phyloP scores from a whole-genome alignment of 164 flowering plant species.

The Stephania yunnanensis region DNA sequence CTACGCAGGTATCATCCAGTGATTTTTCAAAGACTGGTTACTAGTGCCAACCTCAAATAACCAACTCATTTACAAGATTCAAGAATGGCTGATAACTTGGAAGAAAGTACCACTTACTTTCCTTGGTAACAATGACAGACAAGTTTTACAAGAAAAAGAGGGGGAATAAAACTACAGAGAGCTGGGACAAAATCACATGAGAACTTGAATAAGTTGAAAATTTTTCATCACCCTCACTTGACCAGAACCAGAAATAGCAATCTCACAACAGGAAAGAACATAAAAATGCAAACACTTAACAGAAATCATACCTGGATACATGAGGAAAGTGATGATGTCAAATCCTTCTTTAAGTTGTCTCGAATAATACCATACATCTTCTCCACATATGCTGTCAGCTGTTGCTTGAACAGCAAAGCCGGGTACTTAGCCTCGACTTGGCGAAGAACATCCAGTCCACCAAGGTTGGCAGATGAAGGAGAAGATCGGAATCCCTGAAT shows the following conservation, averaged over 20 bases:
- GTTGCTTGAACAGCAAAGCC: constrained; percentile 96
- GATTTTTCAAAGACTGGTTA: background rate
- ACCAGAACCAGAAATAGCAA: background rate
- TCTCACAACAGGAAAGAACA: background rate
- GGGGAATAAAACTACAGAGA: background rate
- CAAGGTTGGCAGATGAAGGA: constrained; percentile 65
- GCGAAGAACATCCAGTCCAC: constrained; percentile 53
- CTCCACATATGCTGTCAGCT: constrained; percentile 98
- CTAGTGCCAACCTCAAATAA: background rate
- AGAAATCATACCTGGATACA: constrained; percentile 73
- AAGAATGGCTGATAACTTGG: background rate
- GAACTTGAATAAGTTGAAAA: background rate
- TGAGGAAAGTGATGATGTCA: constrained; percentile 58
- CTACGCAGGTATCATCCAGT: background rate
- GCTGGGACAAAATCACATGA: no score
- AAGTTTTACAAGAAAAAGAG: background rate
- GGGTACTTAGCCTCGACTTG: constrained; percentile 98
- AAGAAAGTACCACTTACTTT: no score
- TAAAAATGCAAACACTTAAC: background rate
- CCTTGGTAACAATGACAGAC: background rate
- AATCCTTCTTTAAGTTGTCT: constrained; percentile 88
- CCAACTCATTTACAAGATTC: background rate
- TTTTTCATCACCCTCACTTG: background rate
- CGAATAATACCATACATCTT: constrained; percentile 94
- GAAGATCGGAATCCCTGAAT: constrained; percentile 91